Base-by-base conservation (phyloP, 139 green algal species). In the Ettlia oleoabundans region DNA sequence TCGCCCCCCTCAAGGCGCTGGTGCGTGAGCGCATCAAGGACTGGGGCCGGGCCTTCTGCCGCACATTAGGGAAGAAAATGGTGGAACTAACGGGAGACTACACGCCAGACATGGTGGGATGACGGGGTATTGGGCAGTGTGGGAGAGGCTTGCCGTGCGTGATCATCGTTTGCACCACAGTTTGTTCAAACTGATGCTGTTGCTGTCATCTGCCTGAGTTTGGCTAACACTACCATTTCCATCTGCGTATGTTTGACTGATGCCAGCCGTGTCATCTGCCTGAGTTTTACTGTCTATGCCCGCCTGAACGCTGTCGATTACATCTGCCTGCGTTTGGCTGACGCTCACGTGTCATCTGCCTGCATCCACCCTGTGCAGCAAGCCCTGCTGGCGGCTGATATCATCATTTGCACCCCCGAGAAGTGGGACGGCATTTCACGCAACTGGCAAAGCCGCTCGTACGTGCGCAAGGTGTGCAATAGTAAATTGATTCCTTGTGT, bases 401-500 rank as follows among this genome's bases (percentile, higher is more conserved):
- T 99, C 78, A 98, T 99, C 87, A 93, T 99, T 40, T 83, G 74
- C 76, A 99, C 96, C 2, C 96, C 97, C 9, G 96, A 99, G 88
- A 99, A 99, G 87, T 99, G 97, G 97, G 97, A 99, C 88, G 96
- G 95, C 71, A 97, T 99, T 88, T 94, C 84, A 32, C 91, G 97
- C 41, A 93, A 91, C 74, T 99, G 96, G 96, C 92, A 96, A 80
- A 91, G 82, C 30, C 85, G 96, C 15, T 76, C 72, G 9, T 97
- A 97, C 78, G 94, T 96, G 21, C 88, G 90, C 72, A 93, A 93
- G 86, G 87, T 91, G 71, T 69, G 63, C 47, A 58, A 58, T 58
- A 58, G 47, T 15, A 58, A 58, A 58, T 58, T 15, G 15, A 58
- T 58, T n/a, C n/a, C n/a, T n/a, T n/a, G n/a, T n/a, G n/a, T n/a